phyloP scores from a whole-genome alignment of 495 filamentous ascomycete genomes.

The Glutinoglossum americanum region DNA sequence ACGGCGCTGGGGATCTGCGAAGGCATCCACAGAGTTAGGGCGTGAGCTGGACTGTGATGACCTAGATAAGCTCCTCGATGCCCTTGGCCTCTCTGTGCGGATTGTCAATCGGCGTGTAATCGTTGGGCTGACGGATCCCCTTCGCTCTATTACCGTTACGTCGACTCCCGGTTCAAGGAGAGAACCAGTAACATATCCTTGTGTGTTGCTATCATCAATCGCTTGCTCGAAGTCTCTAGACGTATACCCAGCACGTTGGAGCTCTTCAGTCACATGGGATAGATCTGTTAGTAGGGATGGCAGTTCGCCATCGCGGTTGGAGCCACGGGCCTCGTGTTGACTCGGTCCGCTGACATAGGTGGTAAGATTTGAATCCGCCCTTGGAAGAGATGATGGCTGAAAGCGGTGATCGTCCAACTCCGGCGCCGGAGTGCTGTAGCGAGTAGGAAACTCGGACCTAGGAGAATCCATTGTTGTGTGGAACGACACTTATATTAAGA shows the following conservation, averaged over 20 bases:
- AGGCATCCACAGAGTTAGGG: slow-evolving; percentile 93
- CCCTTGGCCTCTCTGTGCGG: slow-evolving; percentile 10
- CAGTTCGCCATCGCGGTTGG: neutral
- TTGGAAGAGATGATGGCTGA: slow-evolving; percentile 46
- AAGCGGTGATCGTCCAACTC: slow-evolving; percentile 87
- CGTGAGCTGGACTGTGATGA: slow-evolving; percentile 58
- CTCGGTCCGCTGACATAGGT: neutral
- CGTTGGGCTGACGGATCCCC: neutral
- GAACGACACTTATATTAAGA: neutral
- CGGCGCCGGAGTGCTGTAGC: slow-evolving; percentile 59
- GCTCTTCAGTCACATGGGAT: slow-evolving; percentile 25
- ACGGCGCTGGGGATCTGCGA: slow-evolving; percentile 52
- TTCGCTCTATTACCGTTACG: neutral
- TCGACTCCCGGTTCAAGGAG: neutral
- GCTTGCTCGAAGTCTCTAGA: slow-evolving; percentile 1
- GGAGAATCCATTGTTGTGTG: slow-evolving; percentile 29
- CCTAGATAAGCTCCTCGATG: slow-evolving; percentile 27
- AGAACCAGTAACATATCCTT: neutral
- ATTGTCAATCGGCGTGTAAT: slow-evolving; percentile 1
- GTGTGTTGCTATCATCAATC: neutral
- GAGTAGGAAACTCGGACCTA: slow-evolving; percentile 34
- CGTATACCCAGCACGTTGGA: slow-evolving; percentile 22
- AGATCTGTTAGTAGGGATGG: slow-evolving; percentile 19
- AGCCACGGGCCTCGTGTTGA: neutral
- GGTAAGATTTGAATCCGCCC: slow-evolving; percentile 27